Evolutionary conservation across 2,329 filamentous ascomycete genomes (phyloP), one percentile per base, ranked within the genome.

Genomic region (Teratosphaeria epicoccoides): DNA sequence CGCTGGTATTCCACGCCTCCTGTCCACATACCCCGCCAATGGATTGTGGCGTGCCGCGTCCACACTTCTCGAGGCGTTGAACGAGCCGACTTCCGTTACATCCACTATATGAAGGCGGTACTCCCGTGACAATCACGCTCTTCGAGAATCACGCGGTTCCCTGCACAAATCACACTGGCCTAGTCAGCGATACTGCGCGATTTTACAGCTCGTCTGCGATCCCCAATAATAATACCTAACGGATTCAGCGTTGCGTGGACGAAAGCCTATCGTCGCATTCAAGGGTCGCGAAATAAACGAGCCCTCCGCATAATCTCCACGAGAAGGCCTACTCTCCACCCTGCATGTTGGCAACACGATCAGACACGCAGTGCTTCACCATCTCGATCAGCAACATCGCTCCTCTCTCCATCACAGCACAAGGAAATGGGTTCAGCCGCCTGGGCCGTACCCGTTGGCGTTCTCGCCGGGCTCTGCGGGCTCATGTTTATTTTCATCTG

Each of bases 401-500:
- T n/a, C n/a, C n/a, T n/a, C n/a, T n/a, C n/a, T n/a, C n/a, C n/a
- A 37, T 2, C 17, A 44, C 4, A 24, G 44, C 44, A 24, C n/a
- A n/a, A n/a, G n/a, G n/a, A 24, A 6, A 51, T 51, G 49, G 49
- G 49, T 12, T 17, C 43, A 6, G 23, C 25, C 22, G 14, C 43
- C 43, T 55, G 43, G 52, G 52, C 50, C 10, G 43, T 63, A 6
- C 63, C 63, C 28, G 60, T 63, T 11, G 61, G 60, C 49, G 53
- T 63, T 11, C 57, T 65, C 17, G 58, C 49, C 22, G 62, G 43
- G 22, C 51, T 65, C 10, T 56, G 57, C 26, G 54, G 57, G 24
- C 26, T 52, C 12, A 55, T 54, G 40, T 56, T 64, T 43, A 24
- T 57, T 43, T 61, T 62, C 49, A 49, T 64, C 50, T 64, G 59